A percentile compares a stretch with the other conserved stretches of the same genome.
These are phyloP conservation scores for Cylindrotheca fusiformis DNA, from an alignment of 108 stramenopile species.

Conservation along the genomic window DNA sequence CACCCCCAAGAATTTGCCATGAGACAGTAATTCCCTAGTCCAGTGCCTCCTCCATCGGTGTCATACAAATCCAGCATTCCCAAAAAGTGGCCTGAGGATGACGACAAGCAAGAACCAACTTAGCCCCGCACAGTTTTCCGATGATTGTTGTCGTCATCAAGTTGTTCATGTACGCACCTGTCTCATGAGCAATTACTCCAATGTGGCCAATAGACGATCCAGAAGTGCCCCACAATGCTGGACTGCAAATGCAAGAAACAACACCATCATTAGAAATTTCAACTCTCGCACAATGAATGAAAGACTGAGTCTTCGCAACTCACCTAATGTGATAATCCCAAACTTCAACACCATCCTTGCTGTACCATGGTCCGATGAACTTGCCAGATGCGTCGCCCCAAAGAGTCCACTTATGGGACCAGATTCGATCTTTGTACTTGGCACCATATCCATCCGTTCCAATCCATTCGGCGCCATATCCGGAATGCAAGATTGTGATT, in stretches of 20 bases:
- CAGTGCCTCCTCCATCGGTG: conserved; percentile 19
- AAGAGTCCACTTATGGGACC: conserved; percentile 35
- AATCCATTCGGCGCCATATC: conserved; percentile 67
- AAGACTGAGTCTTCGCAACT: too few relatives aligned
- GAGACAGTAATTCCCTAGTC: conserved; percentile 32
- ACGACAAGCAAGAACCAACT: too few relatives aligned
- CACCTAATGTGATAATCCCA: conserved; percentile 20
- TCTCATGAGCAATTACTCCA: conserved; percentile 39
- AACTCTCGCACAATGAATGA: too few relatives aligned
- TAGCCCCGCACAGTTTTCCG: too few relatives aligned
- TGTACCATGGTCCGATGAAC: conserved; percentile 13
- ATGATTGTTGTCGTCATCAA: neutral
- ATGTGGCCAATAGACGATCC: conserved; percentile 33
- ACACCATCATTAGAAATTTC: too few relatives aligned
- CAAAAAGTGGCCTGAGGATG: conserved; percentile 9
- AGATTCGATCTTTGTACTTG: conserved; percentile 20
- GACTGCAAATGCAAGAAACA: too few relatives aligned
- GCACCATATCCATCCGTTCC: conserved; percentile 35
- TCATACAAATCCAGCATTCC: conserved; percentile 30
- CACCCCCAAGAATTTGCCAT: conserved; percentile 44
- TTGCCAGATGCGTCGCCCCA: neutral
- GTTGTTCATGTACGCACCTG: conserved; percentile 1
- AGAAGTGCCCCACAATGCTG: conserved; percentile 18
- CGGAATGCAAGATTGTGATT: conserved; percentile 63
- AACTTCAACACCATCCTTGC: conserved; percentile 10